Evolutionary conservation across 2,329 filamentous ascomycete genomes (phyloP), one percentile per base, ranked within the genome.

Genomic region (Penicillium olsonii): DNA sequence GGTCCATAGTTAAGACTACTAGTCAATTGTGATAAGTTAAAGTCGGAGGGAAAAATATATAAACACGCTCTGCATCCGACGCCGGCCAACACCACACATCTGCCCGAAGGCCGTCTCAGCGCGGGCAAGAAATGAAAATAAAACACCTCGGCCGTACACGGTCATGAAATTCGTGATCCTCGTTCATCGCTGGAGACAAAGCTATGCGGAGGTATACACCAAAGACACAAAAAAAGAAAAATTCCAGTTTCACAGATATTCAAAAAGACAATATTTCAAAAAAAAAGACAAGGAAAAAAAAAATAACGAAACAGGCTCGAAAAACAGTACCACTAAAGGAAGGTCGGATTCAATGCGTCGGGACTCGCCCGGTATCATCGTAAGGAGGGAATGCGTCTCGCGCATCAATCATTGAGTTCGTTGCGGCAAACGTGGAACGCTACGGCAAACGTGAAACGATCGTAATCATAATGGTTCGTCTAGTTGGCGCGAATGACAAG

Each of bases 401-500:
- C 59, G 52, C 54, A 59, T 59, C 49, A 19, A 46, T 57, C 54
- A 61, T 37, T 38, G 45, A 37, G 54, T 43, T 59, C 54, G 57
- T 53, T 57, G 48, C 38, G 45, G 50, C 24, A 52, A 59, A 58
- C 59, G 55, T 53, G 48, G 19, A 51, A 31, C 54, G 57, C 53
- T 57, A 46, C 38, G 47, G 50, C 24, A 52, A 56, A 58, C 59
- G 55, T 54, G 49, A 49, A 48, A 50, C 45, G 37, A 53, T 56
- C 50, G 58, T 62, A 54, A 47, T 63, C 55, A 55, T 59, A 55
- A 54, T 55, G 49, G 42, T 52, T 61, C 55, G 44, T 61, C 70
- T 80, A 95, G 77, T 95, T 95, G 66, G 92, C 89, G 63, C 92
- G 90, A 72, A 96, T 96, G 70, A 96, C 92, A 66, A 97, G 84